phyloP scores from a whole-genome alignment of 208 protist genomes.

The Crithidia acanthocephali region DNA sequence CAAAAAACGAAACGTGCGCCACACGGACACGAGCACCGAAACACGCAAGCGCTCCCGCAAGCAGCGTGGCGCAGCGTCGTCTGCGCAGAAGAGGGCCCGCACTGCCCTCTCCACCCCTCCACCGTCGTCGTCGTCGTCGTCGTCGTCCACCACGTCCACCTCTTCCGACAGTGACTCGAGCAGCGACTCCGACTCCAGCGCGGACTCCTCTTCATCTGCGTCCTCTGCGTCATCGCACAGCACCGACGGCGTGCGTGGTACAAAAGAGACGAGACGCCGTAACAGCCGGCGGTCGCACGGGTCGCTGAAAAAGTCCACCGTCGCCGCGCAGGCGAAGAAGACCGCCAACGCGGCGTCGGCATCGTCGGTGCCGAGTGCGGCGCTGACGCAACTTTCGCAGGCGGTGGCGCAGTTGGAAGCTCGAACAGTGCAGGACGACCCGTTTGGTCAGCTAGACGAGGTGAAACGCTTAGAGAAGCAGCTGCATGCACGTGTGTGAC shows the following conservation, averaged over 20 bases:
- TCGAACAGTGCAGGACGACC: constrained; percentile 20
- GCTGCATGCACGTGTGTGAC: too few relatives aligned
- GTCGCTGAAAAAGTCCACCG: neutral
- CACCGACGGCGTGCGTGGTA: too few relatives aligned
- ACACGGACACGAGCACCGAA: neutral
- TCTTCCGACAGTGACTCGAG: constrained; percentile 18
- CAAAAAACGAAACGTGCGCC: neutral
- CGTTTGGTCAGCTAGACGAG: constrained; percentile 28
- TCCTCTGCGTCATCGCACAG: neutral
- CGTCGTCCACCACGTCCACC: constrained; percentile 9
- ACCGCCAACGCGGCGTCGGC: neutral
- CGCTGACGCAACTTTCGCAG: constrained; percentile 14
- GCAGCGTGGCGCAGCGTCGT: neutral
- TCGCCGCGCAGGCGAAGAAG: neutral
- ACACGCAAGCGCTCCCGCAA: neutral
- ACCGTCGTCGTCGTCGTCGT: constrained; percentile 13
- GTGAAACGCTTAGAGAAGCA: constrained; percentile 30
- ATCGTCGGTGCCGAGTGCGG: neutral
- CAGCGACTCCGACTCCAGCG: constrained; percentile 8
- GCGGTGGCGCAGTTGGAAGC: constrained; percentile 26
- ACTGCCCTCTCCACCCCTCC: constrained; percentile 4
- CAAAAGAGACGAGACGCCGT: neutral
- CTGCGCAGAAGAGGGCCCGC: constrained; percentile 11
- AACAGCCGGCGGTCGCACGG: constrained; percentile 10
- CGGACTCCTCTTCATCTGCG: neutral